A percentile compares a stretch with the other conserved stretches of the same genome.
These are phyloP conservation scores for Pseudocercospora ulei DNA, from an alignment of 2,329 filamentous ascomycete genomes.

Conservation along the genomic window DNA sequence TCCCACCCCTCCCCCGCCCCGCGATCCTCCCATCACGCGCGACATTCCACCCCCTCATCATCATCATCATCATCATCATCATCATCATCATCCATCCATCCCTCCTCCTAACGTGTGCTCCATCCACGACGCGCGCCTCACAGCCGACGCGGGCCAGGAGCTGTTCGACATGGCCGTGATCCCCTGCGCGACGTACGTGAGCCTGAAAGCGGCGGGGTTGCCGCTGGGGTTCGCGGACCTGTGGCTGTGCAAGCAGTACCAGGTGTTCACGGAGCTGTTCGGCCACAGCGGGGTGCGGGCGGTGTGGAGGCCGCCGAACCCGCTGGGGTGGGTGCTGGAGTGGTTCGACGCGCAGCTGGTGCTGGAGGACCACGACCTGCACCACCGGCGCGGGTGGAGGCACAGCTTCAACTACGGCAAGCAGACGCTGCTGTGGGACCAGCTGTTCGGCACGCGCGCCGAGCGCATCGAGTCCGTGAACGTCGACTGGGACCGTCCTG, in stretches of 20 bases:
- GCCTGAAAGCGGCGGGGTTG: conserved; percentile 34
- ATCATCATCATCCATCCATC: too few species aligned
- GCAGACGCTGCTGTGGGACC: conserved; percentile 37
- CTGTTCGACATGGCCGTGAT: conserved; percentile 40
- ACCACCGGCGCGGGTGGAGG: conserved; percentile 36
- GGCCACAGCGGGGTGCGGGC: conserved; percentile 39
- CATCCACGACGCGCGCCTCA: too few species aligned
- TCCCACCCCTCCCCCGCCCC: too few species aligned
- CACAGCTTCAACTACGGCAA: conserved; percentile 37
- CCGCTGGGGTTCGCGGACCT: conserved; percentile 43
- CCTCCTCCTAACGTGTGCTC: too few species aligned
- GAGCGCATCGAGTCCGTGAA: conserved; percentile 33
- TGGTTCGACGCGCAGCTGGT: conserved; percentile 34
- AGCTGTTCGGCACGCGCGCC: conserved; percentile 31
- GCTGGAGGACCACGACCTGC: conserved; percentile 40
- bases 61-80: too few species aligned
- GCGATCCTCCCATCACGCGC: too few species aligned
- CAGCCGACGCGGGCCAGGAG: conserved; percentile 40
- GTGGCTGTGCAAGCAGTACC: conserved; percentile 42
- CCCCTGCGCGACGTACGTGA: conserved; percentile 36
- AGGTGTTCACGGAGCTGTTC: conserved; percentile 38
- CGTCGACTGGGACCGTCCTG: conserved; percentile 15
- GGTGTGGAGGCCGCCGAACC: conserved; percentile 33
- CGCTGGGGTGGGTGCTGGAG: conserved; percentile 34
- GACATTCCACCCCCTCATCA: too few species aligned